Evolutionary conservation across 306 rosid species (phyloP), one percentile per base, ranked within the genome.

Genomic region (Vicia sativa): DNA sequence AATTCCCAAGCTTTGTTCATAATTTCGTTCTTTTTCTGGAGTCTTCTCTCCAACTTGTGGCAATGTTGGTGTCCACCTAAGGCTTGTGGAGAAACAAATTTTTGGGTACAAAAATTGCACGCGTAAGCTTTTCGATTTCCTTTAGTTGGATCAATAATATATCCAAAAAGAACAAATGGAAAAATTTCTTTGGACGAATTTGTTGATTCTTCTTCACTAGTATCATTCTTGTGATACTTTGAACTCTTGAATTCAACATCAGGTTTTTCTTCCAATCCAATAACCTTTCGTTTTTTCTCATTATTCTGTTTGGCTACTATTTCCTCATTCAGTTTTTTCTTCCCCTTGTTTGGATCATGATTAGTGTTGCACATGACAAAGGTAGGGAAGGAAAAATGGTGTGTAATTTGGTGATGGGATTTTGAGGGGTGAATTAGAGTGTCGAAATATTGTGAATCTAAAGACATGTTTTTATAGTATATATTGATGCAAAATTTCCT

Each of bases 21-120:
- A 16, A 14, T 23, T 12, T 58, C 7, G 0, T 18, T 18, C 4
- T 4, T 26, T 8, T 28, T 3, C 7, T 42, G 28, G 29, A 69
- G 16, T 0, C 6, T 12, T 45, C 37, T 34, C 48, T 71, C 75
- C 37, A 11, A 1, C 45, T 16, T 71, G 39, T 71, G 75, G 2
- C 67, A 8, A 58, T 45, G 58, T 58, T 71, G 75, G 44, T 71
- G 75, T 3, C 75, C 75, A 6, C 75, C 75, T 29, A 71, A 38
- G 18, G 75, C 75, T 31, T 71, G 75, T 18, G 75, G 25, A 29
- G 15, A 26, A 5, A 2, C 2, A 14, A 71, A 71, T 3, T 4
- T 45, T 37, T 14, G 21, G 3, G 7, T 38, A 45, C 73, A 68
- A 41, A 53, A 54, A 1, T 7, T n/a, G 31, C 73, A 68, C 0